phyloP scores from a whole-genome alignment of 176 grass and related monocot species.

The Ensete glaucum region DNA sequence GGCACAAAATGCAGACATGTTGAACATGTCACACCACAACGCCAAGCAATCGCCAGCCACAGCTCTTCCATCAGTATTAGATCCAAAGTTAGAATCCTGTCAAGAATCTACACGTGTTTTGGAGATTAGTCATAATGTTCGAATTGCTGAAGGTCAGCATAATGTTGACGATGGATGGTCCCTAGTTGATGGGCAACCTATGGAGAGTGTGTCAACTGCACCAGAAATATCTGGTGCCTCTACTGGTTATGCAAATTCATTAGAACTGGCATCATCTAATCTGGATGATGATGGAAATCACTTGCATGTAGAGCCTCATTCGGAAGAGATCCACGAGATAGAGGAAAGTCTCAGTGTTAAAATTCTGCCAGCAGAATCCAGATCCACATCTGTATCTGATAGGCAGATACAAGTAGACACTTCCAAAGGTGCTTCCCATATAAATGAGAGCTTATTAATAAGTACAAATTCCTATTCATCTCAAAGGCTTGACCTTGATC shows the following conservation, averaged over 20 bases:
- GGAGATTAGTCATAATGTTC: slow-evolving; percentile 28
- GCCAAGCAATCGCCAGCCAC: slow-evolving; percentile 34
- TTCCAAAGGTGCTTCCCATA: slow-evolving; percentile 38
- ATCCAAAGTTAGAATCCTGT: slow-evolving; percentile 27
- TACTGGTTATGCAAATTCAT: slow-evolving; percentile 16
- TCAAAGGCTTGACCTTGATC: slow-evolving; percentile 36
- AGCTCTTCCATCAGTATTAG: slow-evolving; percentile 28
- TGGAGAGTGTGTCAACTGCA: slow-evolving; percentile 14
- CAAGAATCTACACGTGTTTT: slow-evolving; percentile 40
- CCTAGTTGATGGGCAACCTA: slow-evolving; percentile 37
- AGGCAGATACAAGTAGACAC: slow-evolving; percentile 38
- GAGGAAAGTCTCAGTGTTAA: slow-evolving; percentile 14
- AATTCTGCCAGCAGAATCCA: slow-evolving; percentile 23
- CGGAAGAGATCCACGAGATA: slow-evolving; percentile 23
- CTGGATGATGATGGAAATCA: slow-evolving; percentile 32
- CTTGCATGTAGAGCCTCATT: slow-evolving; percentile 7
- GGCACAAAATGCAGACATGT: slow-evolving; percentile 59
- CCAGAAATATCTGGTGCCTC: slow-evolving; percentile 32
- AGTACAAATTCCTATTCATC: slow-evolving; percentile 41
- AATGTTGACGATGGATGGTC: slow-evolving; percentile 51
- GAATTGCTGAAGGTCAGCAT: slow-evolving; percentile 21
- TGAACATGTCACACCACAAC: slow-evolving; percentile 22
- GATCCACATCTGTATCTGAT: slow-evolving; percentile 29
- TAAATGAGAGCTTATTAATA: slow-evolving; percentile 39
- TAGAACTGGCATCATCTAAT: slow-evolving; percentile 12